phyloP scores from a whole-genome alignment of 2,329 filamentous ascomycete genomes.

The Hypoxylon sp. region DNA sequence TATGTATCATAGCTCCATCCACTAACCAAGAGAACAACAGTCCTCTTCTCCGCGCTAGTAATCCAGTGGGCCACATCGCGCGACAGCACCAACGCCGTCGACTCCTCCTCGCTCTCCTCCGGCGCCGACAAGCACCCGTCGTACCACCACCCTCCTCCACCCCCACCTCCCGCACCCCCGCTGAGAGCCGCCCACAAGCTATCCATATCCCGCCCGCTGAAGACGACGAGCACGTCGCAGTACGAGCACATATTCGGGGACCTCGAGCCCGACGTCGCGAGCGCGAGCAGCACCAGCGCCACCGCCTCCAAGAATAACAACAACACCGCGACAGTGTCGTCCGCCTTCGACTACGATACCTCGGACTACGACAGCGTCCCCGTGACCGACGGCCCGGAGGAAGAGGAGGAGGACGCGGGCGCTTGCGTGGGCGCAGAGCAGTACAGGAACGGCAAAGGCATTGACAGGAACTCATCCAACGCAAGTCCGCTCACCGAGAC shows the following conservation, averaged over 20 bases:
- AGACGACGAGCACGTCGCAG: slow-evolving; percentile 35
- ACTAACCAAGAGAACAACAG: slow-evolving; percentile 50
- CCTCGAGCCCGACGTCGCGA: slow-evolving; percentile 18
- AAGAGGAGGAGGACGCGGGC: slow-evolving; percentile 2
- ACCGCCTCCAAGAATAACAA: not conserved
- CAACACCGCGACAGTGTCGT: not conserved
- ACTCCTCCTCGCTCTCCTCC: not conserved
- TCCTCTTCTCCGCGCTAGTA: slow-evolving; percentile 71
- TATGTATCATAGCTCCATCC: not conserved
- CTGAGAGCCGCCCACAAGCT: slow-evolving; percentile 11
- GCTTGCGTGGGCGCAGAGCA: not conserved
- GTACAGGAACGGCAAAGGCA: not conserved
- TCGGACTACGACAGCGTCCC: slow-evolving; percentile 8
- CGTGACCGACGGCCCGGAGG: not conserved
- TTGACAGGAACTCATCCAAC: not conserved
- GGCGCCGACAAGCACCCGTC: slow-evolving; percentile 19
- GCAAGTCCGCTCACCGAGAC: not conserved
- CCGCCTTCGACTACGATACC: slow-evolving; percentile 11
- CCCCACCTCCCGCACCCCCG: slow-evolving; percentile 17
- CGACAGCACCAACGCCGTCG: slow-evolving; percentile 55
- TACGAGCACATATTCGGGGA: slow-evolving; percentile 39
- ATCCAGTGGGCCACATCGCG: slow-evolving; percentile 70
- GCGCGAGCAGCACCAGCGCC: slow-evolving; percentile 2
- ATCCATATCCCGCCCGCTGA: slow-evolving; percentile 31
- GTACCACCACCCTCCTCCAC: slow-evolving; percentile 2